A percentile compares a stretch with the other conserved stretches of the same genome.
These are phyloP conservation scores for Entomortierella parvispora DNA, from an alignment of 192 early-diverging fungal genomes.

Conservation along the genomic window DNA sequence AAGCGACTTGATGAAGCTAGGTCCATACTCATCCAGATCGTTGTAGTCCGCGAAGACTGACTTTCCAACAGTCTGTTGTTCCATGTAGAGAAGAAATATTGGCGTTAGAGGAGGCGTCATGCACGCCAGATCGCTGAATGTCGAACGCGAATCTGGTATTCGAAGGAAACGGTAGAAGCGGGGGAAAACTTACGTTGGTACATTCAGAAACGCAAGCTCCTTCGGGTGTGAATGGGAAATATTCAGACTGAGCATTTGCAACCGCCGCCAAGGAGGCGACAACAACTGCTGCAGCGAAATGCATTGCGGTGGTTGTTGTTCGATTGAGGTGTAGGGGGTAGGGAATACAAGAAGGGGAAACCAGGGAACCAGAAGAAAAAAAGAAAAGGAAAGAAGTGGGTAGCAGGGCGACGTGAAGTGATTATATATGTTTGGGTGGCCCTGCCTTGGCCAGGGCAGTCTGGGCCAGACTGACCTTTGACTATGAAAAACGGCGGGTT, in stretches of 20 bases:
- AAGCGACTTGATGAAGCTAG: conserved; percentile 12
- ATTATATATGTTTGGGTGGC: background rate
- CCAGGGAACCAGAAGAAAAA: background rate
- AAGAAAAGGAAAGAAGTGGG: background rate
- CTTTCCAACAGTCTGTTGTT: conserved; percentile 26
- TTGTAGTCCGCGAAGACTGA: conserved; percentile 6
- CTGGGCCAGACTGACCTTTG: no score
- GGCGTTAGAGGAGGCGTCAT: background rate
- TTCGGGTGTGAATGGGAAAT: conserved; percentile 33
- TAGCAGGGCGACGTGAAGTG: background rate
- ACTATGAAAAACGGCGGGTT: no score
- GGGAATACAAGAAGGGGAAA: background rate
- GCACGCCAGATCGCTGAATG: background rate
- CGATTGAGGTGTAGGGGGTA: background rate
- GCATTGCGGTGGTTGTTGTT: conserved; percentile 21
- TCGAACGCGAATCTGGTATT: background rate
- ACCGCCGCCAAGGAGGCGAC: conserved; percentile 22
- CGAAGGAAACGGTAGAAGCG: background rate
- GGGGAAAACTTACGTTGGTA: conserved; percentile 19
- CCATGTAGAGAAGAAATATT: background rate
- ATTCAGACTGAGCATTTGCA: conserved; percentile 27
- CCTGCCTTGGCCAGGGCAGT: no score
- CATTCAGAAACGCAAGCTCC: conserved; percentile 26
- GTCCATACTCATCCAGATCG: conserved; percentile 8
- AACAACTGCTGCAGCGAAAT: conserved; percentile 19